Evolutionary conservation across 2,329 filamentous ascomycete genomes (phyloP).

Genomic region (Nigrograna mackinnonii): DNA sequence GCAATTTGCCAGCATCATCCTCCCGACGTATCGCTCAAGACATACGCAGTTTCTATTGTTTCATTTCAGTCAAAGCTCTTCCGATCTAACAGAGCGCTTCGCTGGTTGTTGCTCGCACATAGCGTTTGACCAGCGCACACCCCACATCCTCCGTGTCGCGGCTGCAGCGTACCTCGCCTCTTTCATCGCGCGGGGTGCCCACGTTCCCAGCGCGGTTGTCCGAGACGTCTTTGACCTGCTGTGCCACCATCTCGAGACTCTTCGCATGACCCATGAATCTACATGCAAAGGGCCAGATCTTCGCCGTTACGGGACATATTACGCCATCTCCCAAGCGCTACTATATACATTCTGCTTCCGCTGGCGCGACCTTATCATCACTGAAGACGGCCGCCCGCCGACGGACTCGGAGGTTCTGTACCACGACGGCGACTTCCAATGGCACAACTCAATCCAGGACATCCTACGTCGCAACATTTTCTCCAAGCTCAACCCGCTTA

Average conservation of each 20-base stretch:
- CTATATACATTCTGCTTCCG: slow-evolving; percentile 98
- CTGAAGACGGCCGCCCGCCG: slow-evolving; percentile 47
- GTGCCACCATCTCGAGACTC: slow-evolving; percentile 73
- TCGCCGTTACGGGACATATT: slow-evolving; percentile 81
- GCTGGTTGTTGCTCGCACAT: slow-evolving; percentile 75
- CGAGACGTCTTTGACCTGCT: slow-evolving; percentile 81
- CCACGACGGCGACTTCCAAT: slow-evolving; percentile 74
- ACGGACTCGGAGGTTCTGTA: slow-evolving; percentile 59
- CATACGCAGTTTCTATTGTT: slow-evolving; percentile 97
- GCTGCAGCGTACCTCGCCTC: slow-evolving; percentile 92
- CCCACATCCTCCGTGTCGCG: slow-evolving; percentile 76
- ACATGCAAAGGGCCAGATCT: slow-evolving; percentile 83
- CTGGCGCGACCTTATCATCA: slow-evolving; percentile 84
- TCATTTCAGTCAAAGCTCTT: slow-evolving; percentile 86
- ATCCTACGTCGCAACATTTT: slow-evolving; percentile 78
- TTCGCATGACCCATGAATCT: slow-evolving; percentile 73
- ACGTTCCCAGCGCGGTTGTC: slow-evolving; percentile 76
- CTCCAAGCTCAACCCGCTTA: slow-evolving; percentile 89
- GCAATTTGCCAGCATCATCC: slow-evolving; percentile 84
- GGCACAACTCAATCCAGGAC: slow-evolving; percentile 75
- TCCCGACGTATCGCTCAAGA: slow-evolving; percentile 88
- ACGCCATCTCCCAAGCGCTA: slow-evolving; percentile 83
- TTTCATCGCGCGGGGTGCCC: slow-evolving; percentile 88
- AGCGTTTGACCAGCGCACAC: slow-evolving; percentile 65
- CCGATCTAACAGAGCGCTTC: slow-evolving; percentile 79